Conservation (phyloP, 2,329 filamentous ascomycete genomes). For the Pseudogymnoascus sp. region DNA sequence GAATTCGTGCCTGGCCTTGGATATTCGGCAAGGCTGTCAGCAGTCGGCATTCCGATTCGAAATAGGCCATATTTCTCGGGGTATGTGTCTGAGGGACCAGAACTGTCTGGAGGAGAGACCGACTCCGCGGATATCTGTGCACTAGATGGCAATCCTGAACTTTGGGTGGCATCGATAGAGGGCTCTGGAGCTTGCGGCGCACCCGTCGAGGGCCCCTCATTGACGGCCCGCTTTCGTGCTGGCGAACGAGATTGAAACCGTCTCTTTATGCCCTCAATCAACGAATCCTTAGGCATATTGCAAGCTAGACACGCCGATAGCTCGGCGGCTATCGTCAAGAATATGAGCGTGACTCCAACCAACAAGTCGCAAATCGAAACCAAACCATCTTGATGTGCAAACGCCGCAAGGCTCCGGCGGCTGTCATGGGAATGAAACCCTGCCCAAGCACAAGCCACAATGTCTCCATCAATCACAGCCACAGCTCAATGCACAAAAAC, state of each 20-base stretch:
- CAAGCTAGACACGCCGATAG: neutral
- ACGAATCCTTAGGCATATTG: neutral
- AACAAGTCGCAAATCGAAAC: neutral
- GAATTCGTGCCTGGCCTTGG: neutral
- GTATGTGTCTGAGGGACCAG: neutral
- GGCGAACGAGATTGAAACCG: neutral
- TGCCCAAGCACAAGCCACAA: neutral
- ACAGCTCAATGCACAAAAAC: neutral
- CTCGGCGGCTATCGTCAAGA: neutral
- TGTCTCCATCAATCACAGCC: neutral
- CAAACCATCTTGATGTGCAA: neutral
- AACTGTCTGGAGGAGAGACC: too few species aligned
- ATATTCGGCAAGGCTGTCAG: neutral
- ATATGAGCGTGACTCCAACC: neutral
- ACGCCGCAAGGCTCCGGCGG: neutral
- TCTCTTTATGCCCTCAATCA: neutral
- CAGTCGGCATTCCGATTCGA: neutral
- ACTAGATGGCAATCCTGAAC: neutral
- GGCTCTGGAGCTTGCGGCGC: neutral
- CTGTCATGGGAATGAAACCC: neutral
- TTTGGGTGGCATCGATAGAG: neutral
- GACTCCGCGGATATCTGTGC: neutral
- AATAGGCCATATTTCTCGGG: constrained; percentile 1
- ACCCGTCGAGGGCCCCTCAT: neutral
- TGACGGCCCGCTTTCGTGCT: neutral